phyloP scores from a whole-genome alignment of 2,329 filamentous ascomycete species.

The Trichoderma koningii region DNA sequence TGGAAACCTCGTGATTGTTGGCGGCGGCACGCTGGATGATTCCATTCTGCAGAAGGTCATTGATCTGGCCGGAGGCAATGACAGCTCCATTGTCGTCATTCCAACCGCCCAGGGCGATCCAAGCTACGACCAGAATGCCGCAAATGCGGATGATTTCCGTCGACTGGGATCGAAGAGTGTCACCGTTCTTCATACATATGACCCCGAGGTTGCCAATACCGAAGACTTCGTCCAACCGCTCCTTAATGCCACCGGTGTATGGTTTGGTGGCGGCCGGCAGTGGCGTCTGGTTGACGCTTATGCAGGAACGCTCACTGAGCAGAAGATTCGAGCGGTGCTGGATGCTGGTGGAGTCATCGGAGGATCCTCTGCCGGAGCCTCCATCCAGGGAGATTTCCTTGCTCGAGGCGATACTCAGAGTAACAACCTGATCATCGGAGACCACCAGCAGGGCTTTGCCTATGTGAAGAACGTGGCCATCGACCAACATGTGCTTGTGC shows the following conservation, averaged over 20 bases:
- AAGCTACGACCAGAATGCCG: conserved; percentile 17
- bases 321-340: conserved; percentile 14
- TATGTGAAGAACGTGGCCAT: conserved; percentile 22
- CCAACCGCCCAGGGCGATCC: conserved; percentile 15
- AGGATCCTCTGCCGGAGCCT: conserved; percentile 15
- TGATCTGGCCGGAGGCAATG: conserved; percentile 10
- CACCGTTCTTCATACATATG: conserved; percentile 13
- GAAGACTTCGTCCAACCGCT: conserved; percentile 18
- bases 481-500: conserved; percentile 18
- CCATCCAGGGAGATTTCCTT: conserved; percentile 18
- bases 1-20: conserved; percentile 19
- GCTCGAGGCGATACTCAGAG: conserved; percentile 20
- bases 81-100: conserved; percentile 19
- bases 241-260: conserved; percentile 12
- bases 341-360: conserved; percentile 16
- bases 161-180: conserved; percentile 10
- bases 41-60: conserved; percentile 13
- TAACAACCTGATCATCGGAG: conserved; percentile 13
- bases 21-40: conserved; percentile 10
- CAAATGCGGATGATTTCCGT: conserved; percentile 15
- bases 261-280: conserved; percentile 22
- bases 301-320: conserved; percentile 11
- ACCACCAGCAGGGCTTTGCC: conserved; percentile 20
- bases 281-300: conserved; percentile 20
- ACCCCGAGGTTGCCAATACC: conserved; percentile 13